Percentiles rank a stretch among this genome's conserved stretches.
phyloP scores from a whole-genome alignment of 805 yeast genomes.

The Torulaspora franciscae region DNA sequence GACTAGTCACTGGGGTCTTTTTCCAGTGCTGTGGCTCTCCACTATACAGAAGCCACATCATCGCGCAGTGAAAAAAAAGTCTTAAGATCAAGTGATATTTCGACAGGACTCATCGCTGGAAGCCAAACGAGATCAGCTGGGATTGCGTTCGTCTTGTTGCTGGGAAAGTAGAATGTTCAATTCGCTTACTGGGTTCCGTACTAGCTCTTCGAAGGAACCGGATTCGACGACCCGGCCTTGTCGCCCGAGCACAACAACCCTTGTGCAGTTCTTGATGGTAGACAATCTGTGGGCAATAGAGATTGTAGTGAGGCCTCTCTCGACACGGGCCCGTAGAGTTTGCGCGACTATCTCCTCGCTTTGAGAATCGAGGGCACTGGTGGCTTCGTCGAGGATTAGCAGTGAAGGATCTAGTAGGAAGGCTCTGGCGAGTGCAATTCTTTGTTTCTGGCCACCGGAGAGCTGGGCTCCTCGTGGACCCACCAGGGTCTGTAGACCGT shows the following conservation, averaged over 20 bases:
- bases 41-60: conserved; percentile 1
- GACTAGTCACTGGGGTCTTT: not conserved
- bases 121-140: too few species aligned
- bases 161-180: conserved; percentile 36
- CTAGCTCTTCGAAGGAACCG: conserved; percentile 54
- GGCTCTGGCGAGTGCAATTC: conserved; percentile 88
- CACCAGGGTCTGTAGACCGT: conserved; percentile 72
- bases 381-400: conserved; percentile 88
- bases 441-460: conserved; percentile 93
- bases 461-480: conserved; percentile 86
- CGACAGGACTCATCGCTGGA: not conserved
- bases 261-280: conserved; percentile 77
- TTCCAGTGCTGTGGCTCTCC: not conserved
- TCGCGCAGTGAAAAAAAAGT: not conserved
- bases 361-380: conserved; percentile 86
- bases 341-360: conserved; percentile 81
- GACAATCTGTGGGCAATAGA: conserved; percentile 89
- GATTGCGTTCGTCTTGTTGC: conserved; percentile 19
- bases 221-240: conserved; percentile 73
- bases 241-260: conserved; percentile 70
- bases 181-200: conserved; percentile 37
- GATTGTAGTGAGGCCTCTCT: conserved; percentile 63
- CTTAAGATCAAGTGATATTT: not conserved
- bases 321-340: conserved; percentile 54
- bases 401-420: conserved; percentile 72